A percentile compares a stretch with the other conserved stretches of the same genome.
Conservation (phyloP, 768 basidiomycete genomes). For the Pleurotus salmoneostramineus region DNA sequence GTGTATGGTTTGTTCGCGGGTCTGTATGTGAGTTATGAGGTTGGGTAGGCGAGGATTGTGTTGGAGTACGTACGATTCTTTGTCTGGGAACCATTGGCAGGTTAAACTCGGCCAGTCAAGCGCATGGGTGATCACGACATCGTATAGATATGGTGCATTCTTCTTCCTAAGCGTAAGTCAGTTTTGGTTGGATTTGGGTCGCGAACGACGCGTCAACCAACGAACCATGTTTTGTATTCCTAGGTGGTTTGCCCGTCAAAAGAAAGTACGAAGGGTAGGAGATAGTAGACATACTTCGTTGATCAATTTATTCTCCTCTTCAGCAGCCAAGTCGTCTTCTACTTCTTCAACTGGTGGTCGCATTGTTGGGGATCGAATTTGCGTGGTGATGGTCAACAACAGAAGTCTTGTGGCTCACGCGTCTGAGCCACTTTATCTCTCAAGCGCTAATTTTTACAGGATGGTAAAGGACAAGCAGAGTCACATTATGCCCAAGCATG, state of each 20-base stretch:
- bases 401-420: neutral
- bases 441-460: neutral
- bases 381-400: neutral
- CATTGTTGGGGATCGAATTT: slow-evolving; percentile 24
- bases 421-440: neutral
- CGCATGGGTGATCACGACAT: slow-evolving; percentile 95
- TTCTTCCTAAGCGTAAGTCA: slow-evolving; percentile 64
- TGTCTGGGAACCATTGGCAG: slow-evolving; percentile 99
- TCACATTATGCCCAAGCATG: too few relatives aligned
- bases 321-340: slow-evolving; percentile 77
- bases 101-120: slow-evolving; percentile 98
- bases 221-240: slow-evolving; percentile 86
- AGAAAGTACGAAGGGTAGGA: neutral
- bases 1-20: slow-evolving; percentile 93
- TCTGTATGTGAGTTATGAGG: slow-evolving; percentile 34
- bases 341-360: slow-evolving; percentile 59
- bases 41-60: neutral
- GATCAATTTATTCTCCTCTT: slow-evolving; percentile 85
- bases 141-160: slow-evolving; percentile 97
- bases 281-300: slow-evolving; percentile 61
- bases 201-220: slow-evolving; percentile 2
- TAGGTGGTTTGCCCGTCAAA: slow-evolving; percentile 19
- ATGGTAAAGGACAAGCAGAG: too few relatives aligned
- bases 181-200: neutral
- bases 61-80: slow-evolving; percentile 66